Evolutionary conservation across 495 filamentous ascomycete species (phyloP).

Genomic region (Articulospora tetracladia): DNA sequence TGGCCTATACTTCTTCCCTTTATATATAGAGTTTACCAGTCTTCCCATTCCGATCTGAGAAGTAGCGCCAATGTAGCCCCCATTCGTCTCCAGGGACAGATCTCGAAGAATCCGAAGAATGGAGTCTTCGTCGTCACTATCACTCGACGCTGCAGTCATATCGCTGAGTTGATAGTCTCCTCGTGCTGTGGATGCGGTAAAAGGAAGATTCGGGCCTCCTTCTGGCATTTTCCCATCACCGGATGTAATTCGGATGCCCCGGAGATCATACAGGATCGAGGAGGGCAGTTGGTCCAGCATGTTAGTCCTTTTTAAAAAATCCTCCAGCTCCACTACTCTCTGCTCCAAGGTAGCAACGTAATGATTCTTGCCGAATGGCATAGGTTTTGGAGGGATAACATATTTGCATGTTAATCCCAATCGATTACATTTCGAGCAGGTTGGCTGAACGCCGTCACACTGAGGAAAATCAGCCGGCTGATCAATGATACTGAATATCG

Average conservation of each 20-base stretch:
- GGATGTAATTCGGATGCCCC: neutral
- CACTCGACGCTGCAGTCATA: neutral
- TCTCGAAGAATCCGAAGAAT: neutral
- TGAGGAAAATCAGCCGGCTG: neutral
- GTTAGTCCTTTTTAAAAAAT: neutral
- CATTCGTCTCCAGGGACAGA: neutral
- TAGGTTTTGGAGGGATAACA: constrained; percentile 5
- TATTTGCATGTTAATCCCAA: neutral
- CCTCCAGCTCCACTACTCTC: neutral
- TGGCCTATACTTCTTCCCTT: neutral
- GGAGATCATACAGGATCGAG: neutral
- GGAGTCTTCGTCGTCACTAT: neutral
- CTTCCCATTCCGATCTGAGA: neutral
- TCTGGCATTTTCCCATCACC: neutral
- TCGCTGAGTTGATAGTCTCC: neutral
- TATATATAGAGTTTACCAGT: neutral
- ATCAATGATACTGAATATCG: neutral
- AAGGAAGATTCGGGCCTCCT: neutral
- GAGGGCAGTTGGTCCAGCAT: neutral
- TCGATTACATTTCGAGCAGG: constrained; percentile 1
- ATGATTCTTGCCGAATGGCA: neutral
- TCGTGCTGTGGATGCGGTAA: neutral
- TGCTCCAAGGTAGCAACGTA: neutral
- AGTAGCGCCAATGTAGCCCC: constrained; percentile 1
- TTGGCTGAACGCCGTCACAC: constrained; percentile 1